phyloP scores from a whole-genome alignment of 495 filamentous ascomycete species.

The Neurospora sp. region DNA sequence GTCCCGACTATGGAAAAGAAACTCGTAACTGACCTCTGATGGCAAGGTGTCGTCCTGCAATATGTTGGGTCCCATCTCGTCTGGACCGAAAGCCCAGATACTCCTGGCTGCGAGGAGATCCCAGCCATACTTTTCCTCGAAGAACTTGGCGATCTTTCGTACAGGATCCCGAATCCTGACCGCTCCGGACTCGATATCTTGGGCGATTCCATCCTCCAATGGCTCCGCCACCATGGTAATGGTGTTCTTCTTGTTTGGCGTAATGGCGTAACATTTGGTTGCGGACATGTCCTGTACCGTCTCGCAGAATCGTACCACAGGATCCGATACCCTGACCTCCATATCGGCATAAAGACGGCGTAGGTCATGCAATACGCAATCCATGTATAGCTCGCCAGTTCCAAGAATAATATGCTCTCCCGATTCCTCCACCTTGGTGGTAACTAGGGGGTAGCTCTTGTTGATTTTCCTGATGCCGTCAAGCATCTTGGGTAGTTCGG shows the following conservation, averaged over 20 bases:
- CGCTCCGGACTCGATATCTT: conserved; percentile 85
- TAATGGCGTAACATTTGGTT: conserved; percentile 95
- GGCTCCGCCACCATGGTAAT: conserved; percentile 98
- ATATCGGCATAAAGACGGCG: conserved; percentile 93
- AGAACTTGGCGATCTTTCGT: conserved; percentile 89
- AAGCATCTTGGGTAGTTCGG: conserved; percentile 97
- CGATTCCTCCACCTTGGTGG: conserved; percentile 97
- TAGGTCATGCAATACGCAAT: conserved; percentile 93
- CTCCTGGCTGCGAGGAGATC: conserved; percentile 87
- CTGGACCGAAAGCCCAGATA: conserved; percentile 98
- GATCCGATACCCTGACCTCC: conserved; percentile 97
- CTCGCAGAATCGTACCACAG: conserved; percentile 94
- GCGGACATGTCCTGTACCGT: conserved; percentile 96
- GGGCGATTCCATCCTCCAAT: conserved; percentile 85
- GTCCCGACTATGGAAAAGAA: conserved; percentile 7
- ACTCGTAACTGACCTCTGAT: conserved; percentile 47
- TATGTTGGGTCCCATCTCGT: conserved; percentile 92
- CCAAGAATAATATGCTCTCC: conserved; percentile 93
- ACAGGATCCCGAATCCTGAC: conserved; percentile 91
- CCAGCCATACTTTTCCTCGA: conserved; percentile 96
- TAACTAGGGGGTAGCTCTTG: conserved; percentile 91
- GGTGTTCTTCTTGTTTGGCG: conserved; percentile 98
- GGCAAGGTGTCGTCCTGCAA: conserved; percentile 93
- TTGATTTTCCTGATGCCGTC: conserved; percentile 94
- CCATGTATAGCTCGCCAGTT: conserved; percentile 97